phyloP scores from a whole-genome alignment of 768 basidiomycete genomes.

The Solioccasus polychromus region DNA sequence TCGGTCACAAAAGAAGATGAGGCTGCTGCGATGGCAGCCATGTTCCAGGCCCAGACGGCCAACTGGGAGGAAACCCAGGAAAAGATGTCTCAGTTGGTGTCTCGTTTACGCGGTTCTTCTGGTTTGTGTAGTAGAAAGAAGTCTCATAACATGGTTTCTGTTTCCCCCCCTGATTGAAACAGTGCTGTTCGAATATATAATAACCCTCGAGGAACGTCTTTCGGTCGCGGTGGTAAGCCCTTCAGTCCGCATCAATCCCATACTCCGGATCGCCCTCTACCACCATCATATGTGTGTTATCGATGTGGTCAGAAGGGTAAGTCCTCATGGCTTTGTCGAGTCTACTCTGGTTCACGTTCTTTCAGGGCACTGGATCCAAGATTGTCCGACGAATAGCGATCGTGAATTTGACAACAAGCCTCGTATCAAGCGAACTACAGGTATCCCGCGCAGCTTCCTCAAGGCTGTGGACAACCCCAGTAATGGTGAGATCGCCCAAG shows the following conservation, averaged over 20 bases:
- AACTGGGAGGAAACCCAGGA: slow-evolving; percentile 99
- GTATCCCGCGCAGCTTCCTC: slow-evolving; percentile 96
- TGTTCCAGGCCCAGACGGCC: slow-evolving; percentile 91
- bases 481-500: slow-evolving; percentile 66
- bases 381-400: slow-evolving; percentile 97
- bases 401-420: slow-evolving; percentile 92
- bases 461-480: slow-evolving; percentile 92
- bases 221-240: slow-evolving; percentile 57
- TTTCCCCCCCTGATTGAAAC: slow-evolving; percentile 35
- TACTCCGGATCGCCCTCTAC: slow-evolving; percentile 74
- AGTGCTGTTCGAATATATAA: slow-evolving; percentile 69
- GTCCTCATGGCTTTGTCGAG: slow-evolving; percentile 10
- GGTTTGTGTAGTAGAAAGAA: slow-evolving; percentile 61
- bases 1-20: slow-evolving; percentile 70
- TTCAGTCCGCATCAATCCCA: slow-evolving; percentile 43
- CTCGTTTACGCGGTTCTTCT: slow-evolving; percentile 52
- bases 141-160: slow-evolving; percentile 69
- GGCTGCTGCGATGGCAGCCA: slow-evolving; percentile 94
- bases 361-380: slow-evolving; percentile 98
- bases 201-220: slow-evolving; percentile 64
- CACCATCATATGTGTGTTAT: slow-evolving; percentile 96
- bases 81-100: slow-evolving; percentile 99
- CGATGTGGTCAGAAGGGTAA: slow-evolving; percentile 96
- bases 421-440: slow-evolving; percentile 95
- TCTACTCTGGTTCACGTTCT: slow-evolving; percentile 5